A percentile compares a stretch with the other conserved stretches of the same genome.
phyloP scores from a whole-genome alignment of 495 filamentous ascomycete genomes.

The Oleoguttula mirabilis region DNA sequence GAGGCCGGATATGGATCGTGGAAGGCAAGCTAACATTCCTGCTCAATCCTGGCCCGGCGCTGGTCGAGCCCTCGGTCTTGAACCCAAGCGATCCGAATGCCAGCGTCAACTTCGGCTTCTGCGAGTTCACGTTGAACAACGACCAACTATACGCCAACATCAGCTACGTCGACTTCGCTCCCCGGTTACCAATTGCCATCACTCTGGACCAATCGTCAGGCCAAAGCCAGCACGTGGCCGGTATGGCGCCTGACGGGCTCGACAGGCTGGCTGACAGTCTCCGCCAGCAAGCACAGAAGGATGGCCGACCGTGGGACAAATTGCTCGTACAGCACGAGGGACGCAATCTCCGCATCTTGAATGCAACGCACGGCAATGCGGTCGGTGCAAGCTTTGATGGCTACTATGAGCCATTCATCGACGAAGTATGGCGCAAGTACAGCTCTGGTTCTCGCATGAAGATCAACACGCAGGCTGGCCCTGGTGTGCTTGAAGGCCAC shows the following conservation, averaged over 20 bases:
- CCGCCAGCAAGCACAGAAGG: constrained; percentile 38
- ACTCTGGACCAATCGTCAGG: constrained; percentile 43
- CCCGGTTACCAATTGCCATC: constrained; percentile 49
- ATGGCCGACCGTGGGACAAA: constrained; percentile 50
- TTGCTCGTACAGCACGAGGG: constrained; percentile 46
- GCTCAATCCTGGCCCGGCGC: constrained; percentile 54
- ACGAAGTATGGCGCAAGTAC: constrained; percentile 54
- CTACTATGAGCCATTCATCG: constrained; percentile 54
- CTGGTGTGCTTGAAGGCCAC: constrained; percentile 40
- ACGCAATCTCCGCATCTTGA: constrained; percentile 46
- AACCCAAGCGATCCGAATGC: constrained; percentile 57
- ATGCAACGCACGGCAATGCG: constrained; percentile 51
- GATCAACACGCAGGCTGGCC: constrained; percentile 51
- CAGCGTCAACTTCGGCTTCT: constrained; percentile 52
- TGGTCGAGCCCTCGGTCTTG: constrained; percentile 59
- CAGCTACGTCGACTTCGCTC: constrained; percentile 61
- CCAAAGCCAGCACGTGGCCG: constrained; percentile 43
- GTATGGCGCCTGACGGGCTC: constrained; percentile 46
- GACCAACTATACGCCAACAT: constrained; percentile 63
- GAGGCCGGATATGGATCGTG: constrained; percentile 46
- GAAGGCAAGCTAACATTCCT: constrained; percentile 53
- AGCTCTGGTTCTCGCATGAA: constrained; percentile 30
- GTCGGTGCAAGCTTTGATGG: constrained; percentile 43
- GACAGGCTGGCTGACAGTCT: constrained; percentile 43
- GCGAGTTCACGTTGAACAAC: constrained; percentile 61